Percentiles rank a stretch among this genome's conserved stretches.
Evolutionary conservation across 805 yeast genomes (phyloP).

Genomic region (Hanseniaspora hatyaiensis): DNA sequence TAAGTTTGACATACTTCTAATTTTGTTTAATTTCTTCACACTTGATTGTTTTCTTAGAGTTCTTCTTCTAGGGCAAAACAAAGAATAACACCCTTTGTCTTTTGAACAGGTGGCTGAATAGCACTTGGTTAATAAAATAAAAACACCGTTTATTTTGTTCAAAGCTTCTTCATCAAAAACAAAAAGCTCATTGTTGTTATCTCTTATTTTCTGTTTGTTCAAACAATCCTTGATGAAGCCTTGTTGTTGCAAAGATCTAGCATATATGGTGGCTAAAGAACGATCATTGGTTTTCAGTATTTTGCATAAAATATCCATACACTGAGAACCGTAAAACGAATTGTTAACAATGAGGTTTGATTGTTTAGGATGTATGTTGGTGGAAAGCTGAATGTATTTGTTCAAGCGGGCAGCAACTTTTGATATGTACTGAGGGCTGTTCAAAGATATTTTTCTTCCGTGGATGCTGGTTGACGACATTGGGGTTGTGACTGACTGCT

Average conservation of each 20-base stretch:
- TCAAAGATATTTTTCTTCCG: slow-evolving; percentile 42
- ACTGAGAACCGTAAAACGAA: slow-evolving; percentile 86
- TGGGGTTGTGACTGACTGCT: slow-evolving; percentile 28
- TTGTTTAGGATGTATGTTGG: slow-evolving; percentile 51
- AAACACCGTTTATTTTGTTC: slow-evolving; percentile 66
- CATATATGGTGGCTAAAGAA: slow-evolving; percentile 75
- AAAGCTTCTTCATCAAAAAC: slow-evolving; percentile 47
- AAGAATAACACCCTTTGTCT: slow-evolving; percentile 78
- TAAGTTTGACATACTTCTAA: slow-evolving; percentile 8
- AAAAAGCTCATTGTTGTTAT: slow-evolving; percentile 76
- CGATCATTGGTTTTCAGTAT: slow-evolving; percentile 85
- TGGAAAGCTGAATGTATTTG: slow-evolving; percentile 56
- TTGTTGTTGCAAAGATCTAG: slow-evolving; percentile 88
- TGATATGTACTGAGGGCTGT: slow-evolving; percentile 83
- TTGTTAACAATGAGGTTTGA: slow-evolving; percentile 82
- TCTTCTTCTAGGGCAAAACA: slow-evolving; percentile 82
- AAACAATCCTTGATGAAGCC: slow-evolving; percentile 91
- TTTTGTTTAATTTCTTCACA: slow-evolving; percentile 35
- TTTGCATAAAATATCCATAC: slow-evolving; percentile 79
- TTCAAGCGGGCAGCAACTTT: slow-evolving; percentile 70
- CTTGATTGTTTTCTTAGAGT: slow-evolving; percentile 84
- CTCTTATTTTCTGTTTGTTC: slow-evolving; percentile 84
- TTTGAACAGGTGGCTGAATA: slow-evolving; percentile 94
- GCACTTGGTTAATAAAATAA: slow-evolving; percentile 84
- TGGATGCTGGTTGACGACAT: slow-evolving; percentile 38